A percentile compares a stretch with the other conserved stretches of the same genome.
Evolutionary conservation across 139 green algal species (phyloP).

Genomic region (Edaphochlamys debaryana): DNA sequence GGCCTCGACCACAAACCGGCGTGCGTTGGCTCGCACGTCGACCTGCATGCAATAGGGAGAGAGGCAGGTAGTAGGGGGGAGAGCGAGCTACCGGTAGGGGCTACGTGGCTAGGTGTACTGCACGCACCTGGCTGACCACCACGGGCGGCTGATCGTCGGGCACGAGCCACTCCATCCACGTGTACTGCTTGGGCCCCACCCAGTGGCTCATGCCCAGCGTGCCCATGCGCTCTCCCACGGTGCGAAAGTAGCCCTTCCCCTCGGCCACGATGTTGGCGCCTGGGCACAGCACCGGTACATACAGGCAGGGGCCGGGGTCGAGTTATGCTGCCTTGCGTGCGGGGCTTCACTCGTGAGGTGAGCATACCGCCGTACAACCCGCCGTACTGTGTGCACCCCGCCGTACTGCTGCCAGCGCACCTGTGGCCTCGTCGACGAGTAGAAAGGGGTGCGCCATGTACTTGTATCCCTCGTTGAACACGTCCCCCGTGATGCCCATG

Average conservation of each 20-base stretch:
- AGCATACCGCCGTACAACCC: too few relatives aligned
- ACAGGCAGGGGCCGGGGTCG: too few relatives aligned
- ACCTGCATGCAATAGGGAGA: not conserved
- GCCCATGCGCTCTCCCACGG: not conserved
- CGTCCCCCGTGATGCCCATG: slow-evolving; percentile 13
- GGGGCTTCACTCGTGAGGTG: too few relatives aligned
- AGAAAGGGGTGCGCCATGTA: not conserved
- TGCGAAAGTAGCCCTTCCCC: slow-evolving; percentile 3
- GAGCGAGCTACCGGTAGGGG: too few relatives aligned
- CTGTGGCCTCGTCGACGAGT: not conserved
- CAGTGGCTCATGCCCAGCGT: slow-evolving; percentile 8
- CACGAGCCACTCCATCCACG: slow-evolving; percentile 37
- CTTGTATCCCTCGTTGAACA: slow-evolving; percentile 27
- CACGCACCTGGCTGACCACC: not conserved
- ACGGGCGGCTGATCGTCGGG: slow-evolving; percentile 22
- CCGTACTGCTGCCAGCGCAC: too few relatives aligned
- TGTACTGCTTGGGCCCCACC: slow-evolving; percentile 33
- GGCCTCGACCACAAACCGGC: slow-evolving; percentile 6
- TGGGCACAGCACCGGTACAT: too few relatives aligned
- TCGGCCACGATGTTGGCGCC: slow-evolving; percentile 14
- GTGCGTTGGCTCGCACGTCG: not conserved
- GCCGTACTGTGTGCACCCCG: too few relatives aligned
- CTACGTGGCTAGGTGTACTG: too few relatives aligned
- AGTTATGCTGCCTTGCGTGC: too few relatives aligned
- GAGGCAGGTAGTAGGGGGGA: too few relatives aligned